Conservation (phyloP, 305 asterid genomes). For the Coffea humblotiana region DNA sequence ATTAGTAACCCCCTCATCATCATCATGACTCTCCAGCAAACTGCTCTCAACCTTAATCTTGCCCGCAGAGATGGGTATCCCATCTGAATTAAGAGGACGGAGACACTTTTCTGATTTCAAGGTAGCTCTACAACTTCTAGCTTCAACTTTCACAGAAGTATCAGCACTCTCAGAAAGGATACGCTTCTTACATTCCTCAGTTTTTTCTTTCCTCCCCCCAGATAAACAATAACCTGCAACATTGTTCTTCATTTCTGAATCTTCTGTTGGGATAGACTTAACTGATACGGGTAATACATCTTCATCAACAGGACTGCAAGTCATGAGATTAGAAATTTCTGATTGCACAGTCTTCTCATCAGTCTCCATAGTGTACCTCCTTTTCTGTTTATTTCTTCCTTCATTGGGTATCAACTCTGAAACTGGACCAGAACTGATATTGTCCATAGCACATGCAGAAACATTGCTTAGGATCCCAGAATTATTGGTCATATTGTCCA, state of each 20-base stretch:
- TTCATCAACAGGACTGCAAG: neutral
- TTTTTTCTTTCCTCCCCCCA: conserved; percentile 17
- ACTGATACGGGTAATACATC: conserved; percentile 4
- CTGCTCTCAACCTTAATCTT: conserved; percentile 18
- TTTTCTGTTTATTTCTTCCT: conserved; percentile 12
- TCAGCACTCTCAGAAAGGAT: conserved; percentile 21
- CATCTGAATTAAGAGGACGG: conserved; percentile 14
- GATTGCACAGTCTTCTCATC: neutral
- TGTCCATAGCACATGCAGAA: neutral
- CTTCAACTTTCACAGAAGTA: conserved; percentile 15
- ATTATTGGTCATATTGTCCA: conserved; percentile 8
- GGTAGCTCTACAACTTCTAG: conserved; percentile 21
- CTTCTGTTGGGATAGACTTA: conserved; percentile 13
- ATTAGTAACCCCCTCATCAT: conserved; percentile 18
- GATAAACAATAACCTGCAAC: conserved; percentile 23
- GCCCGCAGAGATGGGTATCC: conserved; percentile 23
- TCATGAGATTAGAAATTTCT: conserved; percentile 4
- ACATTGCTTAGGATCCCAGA: conserved; percentile 4
- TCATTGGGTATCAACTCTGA: conserved; percentile 5
- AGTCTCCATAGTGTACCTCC: conserved; percentile 13
- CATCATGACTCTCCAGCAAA: conserved; percentile 25
- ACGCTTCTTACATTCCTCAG: conserved; percentile 19
- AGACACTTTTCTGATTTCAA: conserved; percentile 18
- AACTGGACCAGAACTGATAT: conserved; percentile 2
- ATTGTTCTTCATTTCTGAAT: conserved; percentile 18